These are phyloP conservation scores for Agrocybe chaxingu DNA, from an alignment of 768 basidiomycete genomes.

Conservation along the genomic window DNA sequence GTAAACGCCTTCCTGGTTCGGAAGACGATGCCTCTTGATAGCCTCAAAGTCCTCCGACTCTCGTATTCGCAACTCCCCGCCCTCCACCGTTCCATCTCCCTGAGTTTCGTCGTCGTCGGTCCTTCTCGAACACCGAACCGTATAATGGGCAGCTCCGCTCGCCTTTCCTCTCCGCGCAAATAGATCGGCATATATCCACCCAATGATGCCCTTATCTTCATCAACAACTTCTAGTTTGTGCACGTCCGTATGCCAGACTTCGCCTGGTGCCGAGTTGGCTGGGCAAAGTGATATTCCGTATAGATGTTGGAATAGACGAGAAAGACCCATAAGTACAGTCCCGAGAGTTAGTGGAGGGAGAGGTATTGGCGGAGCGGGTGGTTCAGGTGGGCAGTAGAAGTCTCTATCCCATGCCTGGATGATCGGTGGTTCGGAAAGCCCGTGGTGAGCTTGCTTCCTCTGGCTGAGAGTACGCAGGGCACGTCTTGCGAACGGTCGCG, in stretches of 20 bases:
- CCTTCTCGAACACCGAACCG: conserved; percentile 89
- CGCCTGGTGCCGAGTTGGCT: conserved; percentile 63
- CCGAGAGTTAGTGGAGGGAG: conserved; percentile 80
- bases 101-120: conserved; percentile 86
- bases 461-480: conserved; percentile 66
- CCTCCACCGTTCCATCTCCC: conserved; percentile 51
- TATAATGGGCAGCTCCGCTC: conserved; percentile 94
- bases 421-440: conserved; percentile 50
- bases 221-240: conserved; percentile 93
- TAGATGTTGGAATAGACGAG: conserved; percentile 78
- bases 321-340: conserved; percentile 90
- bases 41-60: conserved; percentile 64
- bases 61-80: conserved; percentile 35
- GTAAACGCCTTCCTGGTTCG: conserved; percentile 65
- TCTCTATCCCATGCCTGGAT: conserved; percentile 98
- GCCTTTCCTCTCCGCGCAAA: conserved; percentile 84
- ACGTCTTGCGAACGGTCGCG: conserved; percentile 68
- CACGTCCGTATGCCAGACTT: conserved; percentile 87
- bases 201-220: conserved; percentile 81
- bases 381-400: conserved; percentile 83
- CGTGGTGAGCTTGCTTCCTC: conserved; percentile 75
- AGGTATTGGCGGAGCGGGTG: conserved; percentile 69
- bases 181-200: conserved; percentile 94
- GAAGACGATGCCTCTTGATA: conserved; percentile 54
- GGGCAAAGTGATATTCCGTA: conserved; percentile 87